Base-by-base conservation (phyloP, 2,329 filamentous ascomycete genomes). In the Colletotrichum sp. region DNA sequence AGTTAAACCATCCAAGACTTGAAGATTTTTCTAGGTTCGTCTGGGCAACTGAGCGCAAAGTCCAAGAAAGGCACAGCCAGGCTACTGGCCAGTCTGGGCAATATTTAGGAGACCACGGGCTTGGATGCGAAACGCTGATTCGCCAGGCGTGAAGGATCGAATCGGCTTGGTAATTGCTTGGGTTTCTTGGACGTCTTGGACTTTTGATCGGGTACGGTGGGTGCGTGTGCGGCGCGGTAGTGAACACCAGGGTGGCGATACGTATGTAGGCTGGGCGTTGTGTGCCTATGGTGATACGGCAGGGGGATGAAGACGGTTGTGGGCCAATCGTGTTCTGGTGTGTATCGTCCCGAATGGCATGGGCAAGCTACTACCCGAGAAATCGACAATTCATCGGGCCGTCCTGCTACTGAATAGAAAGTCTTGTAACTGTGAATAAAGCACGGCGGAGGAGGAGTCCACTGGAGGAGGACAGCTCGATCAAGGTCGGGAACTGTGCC, bases 81-180 rank as follows among this genome's bases (percentile, higher is more conserved):
- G 30, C 5, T 12, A 22, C 18, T 71, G 13, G 13, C 36, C 48
- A 15, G n/a, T 52, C 28, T 67, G 34, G 65, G 65, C 27, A 56
- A 27, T 9, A 5, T 22, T 61, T 18, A 43, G 61, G 7, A 52
- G 34, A 60, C 34, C 74, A 76, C 74, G 74, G 36, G 74, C 34
- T 69, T 30, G 16, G 36, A 48, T 18, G 13, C 18, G 32, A 15
- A 9, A 28, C 9, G 15, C 9, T 74, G 28, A 76, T 76, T 76
- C 27, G 74, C 22, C 12, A 5, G 28, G 8, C 3, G 8, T 5
- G 30, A 76, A 25, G 48, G 25, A 34, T 39, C 27, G 22, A 69
- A 69, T 69, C 65, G 70, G 18, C 58, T 74, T 76, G 74, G 65
- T 74, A 60, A 61, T 74, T 74, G 67, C 58, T 74, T 74, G 48